Evolutionary conservation across 495 filamentous ascomycete species (phyloP).

Genomic region (Friedmanniomyces endolithicus): DNA sequence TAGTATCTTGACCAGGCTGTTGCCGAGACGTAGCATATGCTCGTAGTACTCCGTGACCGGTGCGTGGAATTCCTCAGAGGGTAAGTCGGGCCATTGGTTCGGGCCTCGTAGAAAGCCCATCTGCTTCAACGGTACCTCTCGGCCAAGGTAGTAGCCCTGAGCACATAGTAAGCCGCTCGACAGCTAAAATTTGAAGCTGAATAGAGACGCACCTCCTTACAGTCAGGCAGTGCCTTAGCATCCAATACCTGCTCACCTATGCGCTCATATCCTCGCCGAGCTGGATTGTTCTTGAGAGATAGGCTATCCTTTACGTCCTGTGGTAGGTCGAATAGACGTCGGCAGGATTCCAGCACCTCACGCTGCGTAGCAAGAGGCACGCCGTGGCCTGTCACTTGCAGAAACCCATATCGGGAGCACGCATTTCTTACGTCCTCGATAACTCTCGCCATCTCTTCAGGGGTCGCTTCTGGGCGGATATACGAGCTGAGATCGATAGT

Average conservation of each 20-base stretch:
- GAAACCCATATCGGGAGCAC: slow-evolving; percentile 36
- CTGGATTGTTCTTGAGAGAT: slow-evolving; percentile 26
- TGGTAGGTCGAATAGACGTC: slow-evolving; percentile 27
- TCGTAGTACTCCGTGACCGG: slow-evolving; percentile 40
- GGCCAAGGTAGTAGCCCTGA: slow-evolving; percentile 29
- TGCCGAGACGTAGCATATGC: slow-evolving; percentile 27
- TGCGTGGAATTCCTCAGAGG: slow-evolving; percentile 34
- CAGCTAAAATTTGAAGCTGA: not conserved
- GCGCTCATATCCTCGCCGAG: slow-evolving; percentile 32
- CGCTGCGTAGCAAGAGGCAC: slow-evolving; percentile 25
- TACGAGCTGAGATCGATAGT: slow-evolving; percentile 14
- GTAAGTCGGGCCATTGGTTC: slow-evolving; percentile 40
- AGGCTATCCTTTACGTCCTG: slow-evolving; percentile 29
- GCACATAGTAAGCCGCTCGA: not conserved
- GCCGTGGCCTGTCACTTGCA: slow-evolving; percentile 39
- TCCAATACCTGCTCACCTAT: slow-evolving; percentile 23
- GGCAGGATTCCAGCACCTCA: slow-evolving; percentile 18
- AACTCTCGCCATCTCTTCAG: slow-evolving; percentile 13
- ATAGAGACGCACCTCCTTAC: slow-evolving; percentile 28
- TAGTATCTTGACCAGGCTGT: slow-evolving; percentile 30
- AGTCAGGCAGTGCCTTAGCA: slow-evolving; percentile 28
- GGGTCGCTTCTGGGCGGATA: not conserved
- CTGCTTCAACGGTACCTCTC: slow-evolving; percentile 21
- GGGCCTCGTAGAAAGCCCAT: slow-evolving; percentile 29
- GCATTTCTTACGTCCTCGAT: slow-evolving; percentile 28